These are phyloP conservation scores for Claviceps citrina DNA, from an alignment of 2,329 filamentous ascomycete genomes.

Conservation along the genomic window DNA sequence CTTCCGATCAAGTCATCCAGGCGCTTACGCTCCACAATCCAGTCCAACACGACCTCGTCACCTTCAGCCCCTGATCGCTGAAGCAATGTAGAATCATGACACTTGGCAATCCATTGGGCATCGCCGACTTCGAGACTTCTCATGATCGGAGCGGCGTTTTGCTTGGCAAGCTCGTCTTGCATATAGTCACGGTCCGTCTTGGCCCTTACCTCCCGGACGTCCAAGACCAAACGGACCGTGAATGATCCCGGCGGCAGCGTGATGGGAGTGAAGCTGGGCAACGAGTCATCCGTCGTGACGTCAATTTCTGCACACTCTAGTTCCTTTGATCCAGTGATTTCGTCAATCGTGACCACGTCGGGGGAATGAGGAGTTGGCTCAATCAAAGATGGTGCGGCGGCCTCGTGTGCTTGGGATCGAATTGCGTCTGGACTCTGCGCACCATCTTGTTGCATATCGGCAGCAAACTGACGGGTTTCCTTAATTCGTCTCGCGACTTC, in stretches of 20 bases:
- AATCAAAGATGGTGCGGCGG: not conserved
- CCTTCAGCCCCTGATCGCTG: slow-evolving; percentile 42
- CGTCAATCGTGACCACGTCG: slow-evolving; percentile 2
- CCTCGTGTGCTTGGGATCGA: not conserved
- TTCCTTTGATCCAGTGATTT: not conserved
- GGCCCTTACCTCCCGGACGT: slow-evolving; percentile 58
- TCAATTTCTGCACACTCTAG: slow-evolving; percentile 7
- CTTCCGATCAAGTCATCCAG: slow-evolving; percentile 66
- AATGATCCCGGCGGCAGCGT: slow-evolving; percentile 49
- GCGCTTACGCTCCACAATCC: slow-evolving; percentile 67
- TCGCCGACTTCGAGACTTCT: slow-evolving; percentile 59
- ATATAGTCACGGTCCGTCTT: slow-evolving; percentile 65
- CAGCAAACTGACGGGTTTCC: slow-evolving; percentile 27
- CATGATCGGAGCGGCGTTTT: slow-evolving; percentile 49
- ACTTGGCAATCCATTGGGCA: slow-evolving; percentile 65
- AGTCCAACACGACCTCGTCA: slow-evolving; percentile 60
- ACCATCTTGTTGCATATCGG: slow-evolving; percentile 10
- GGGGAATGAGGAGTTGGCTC: slow-evolving; percentile 10
- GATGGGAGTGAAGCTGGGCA: slow-evolving; percentile 43
- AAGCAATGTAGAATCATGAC: slow-evolving; percentile 42
- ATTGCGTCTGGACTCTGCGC: not conserved
- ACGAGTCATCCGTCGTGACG: slow-evolving; percentile 7
- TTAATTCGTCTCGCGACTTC: slow-evolving; percentile 53
- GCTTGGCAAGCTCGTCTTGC: slow-evolving; percentile 52
- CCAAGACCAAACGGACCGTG: slow-evolving; percentile 56